A percentile compares a stretch with the other conserved stretches of the same genome.
phyloP scores from a whole-genome alignment of 371 early-diverging fungal genomes.

The Blastocladiella emersonii region DNA sequence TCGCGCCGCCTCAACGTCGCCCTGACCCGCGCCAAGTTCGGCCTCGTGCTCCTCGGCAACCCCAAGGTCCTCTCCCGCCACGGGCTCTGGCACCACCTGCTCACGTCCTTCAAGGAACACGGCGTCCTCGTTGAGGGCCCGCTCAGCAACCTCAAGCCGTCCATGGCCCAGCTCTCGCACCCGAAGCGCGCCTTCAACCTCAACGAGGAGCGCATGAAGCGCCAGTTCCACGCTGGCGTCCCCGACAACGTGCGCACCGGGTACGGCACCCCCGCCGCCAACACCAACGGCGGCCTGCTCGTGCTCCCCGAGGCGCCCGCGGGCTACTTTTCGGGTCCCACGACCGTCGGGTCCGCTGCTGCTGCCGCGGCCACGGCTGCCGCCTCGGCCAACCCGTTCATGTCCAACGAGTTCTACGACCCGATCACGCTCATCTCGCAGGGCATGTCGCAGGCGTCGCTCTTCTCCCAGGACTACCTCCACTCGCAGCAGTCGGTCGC shows the following conservation, averaged over 20 bases:
- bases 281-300: too few relatives aligned
- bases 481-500: slow-evolving; percentile 1
- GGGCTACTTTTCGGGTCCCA: not conserved
- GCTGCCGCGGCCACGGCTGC: too few relatives aligned
- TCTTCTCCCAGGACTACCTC: slow-evolving; percentile 3
- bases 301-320: not conserved
- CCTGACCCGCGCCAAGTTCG: slow-evolving; percentile 91
- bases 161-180: slow-evolving; percentile 69
- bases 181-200: slow-evolving; percentile 27
- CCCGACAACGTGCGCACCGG: too few relatives aligned
- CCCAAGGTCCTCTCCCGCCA: slow-evolving; percentile 82
- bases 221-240: not conserved
- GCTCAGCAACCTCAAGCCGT: slow-evolving; percentile 67
- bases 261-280: too few relatives aligned
- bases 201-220: slow-evolving; percentile 16
- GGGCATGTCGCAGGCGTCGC: not conserved
- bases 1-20: slow-evolving; percentile 96
- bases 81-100: slow-evolving; percentile 89
- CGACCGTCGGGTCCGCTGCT: too few relatives aligned
- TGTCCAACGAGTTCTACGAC: not conserved
- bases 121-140: slow-evolving; percentile 89
- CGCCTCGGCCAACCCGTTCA: not conserved
- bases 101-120: slow-evolving; percentile 83
- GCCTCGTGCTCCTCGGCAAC: slow-evolving; percentile 90
- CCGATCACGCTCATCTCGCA: slow-evolving; percentile 3